phyloP scores from a whole-genome alignment of 2,329 filamentous ascomycete genomes.

The Botryotinia calthae region DNA sequence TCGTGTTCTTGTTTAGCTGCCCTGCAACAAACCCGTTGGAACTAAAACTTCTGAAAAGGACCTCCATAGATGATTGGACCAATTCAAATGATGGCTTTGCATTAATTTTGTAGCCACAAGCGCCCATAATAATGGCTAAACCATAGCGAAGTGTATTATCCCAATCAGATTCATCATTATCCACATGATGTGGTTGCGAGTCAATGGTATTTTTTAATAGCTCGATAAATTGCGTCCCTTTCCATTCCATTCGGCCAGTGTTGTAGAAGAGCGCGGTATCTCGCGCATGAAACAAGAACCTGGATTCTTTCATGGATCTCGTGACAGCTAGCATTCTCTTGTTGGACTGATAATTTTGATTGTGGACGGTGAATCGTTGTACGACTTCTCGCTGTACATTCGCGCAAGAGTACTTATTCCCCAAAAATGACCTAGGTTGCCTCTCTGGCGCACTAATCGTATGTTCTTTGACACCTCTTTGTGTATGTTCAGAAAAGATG shows the following conservation, averaged over 20 bases:
- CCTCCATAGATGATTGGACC: background rate
- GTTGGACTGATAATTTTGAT: background rate
- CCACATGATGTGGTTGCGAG: background rate
- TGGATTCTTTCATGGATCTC: background rate
- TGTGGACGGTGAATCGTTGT: background rate
- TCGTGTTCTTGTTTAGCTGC: background rate
- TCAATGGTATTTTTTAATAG: background rate
- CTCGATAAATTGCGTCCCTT: background rate
- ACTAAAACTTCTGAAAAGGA: background rate
- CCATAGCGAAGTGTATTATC: background rate
- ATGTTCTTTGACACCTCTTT: background rate
- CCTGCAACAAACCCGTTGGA: background rate
- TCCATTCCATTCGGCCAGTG: background rate
- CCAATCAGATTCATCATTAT: background rate
- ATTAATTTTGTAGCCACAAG: background rate
- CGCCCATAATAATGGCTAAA: background rate
- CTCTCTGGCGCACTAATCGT: accelerated
- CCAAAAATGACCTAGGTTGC: accelerated
- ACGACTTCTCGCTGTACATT: background rate
- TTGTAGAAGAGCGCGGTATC: background rate
- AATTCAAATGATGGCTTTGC: background rate
- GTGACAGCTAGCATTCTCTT: background rate
- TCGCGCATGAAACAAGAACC: background rate
- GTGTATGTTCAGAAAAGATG: accelerated
- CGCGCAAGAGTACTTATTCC: background rate